Percentiles rank a stretch among this genome's conserved stretches.
Conservation (phyloP, 805 yeast genomes). For the Henningerozyma blattae region DNA sequence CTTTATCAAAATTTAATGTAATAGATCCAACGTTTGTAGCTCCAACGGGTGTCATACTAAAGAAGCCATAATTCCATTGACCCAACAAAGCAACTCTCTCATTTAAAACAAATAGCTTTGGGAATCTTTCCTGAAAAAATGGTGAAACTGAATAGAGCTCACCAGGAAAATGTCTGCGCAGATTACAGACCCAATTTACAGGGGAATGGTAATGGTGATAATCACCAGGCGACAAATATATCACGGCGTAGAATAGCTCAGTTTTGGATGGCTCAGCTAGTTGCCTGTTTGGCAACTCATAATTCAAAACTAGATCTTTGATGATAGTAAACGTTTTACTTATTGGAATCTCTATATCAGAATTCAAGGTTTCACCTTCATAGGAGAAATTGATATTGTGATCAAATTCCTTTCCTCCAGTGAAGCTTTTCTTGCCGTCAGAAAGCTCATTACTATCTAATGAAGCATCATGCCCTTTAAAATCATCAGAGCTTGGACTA, state of each 20-base stretch:
- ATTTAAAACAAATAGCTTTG: slow-evolving; percentile 78
- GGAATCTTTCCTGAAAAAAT: slow-evolving; percentile 77
- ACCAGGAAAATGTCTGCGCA: slow-evolving; percentile 92
- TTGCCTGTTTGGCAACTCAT: slow-evolving; percentile 6
- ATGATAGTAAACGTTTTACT: slow-evolving; percentile 28
- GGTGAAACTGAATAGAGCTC: slow-evolving; percentile 95
- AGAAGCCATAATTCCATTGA: slow-evolving; percentile 93
- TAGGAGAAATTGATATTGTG: slow-evolving; percentile 35
- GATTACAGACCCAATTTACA: slow-evolving; percentile 85
- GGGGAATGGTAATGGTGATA: slow-evolving; percentile 97
- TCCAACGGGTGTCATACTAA: slow-evolving; percentile 98
- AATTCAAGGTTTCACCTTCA: slow-evolving; percentile 56
- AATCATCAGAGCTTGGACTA: slow-evolving; percentile 26
- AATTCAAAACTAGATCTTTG: slow-evolving; percentile 19
- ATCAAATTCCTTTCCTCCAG: slow-evolving; percentile 1
- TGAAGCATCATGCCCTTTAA: slow-evolving; percentile 51
- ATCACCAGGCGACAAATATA: slow-evolving; percentile 96
- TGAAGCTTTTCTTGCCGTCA: slow-evolving; percentile 1
- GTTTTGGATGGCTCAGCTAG: slow-evolving; percentile 31
- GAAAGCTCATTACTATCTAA: slow-evolving; percentile 50
- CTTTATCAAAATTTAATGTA: slow-evolving; percentile 81
- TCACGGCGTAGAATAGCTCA: slow-evolving; percentile 74
- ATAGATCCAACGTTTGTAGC: slow-evolving; percentile 98
- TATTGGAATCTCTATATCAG: slow-evolving; percentile 20
- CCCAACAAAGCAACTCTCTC: slow-evolving; percentile 94